Conservation (phyloP, 495 filamentous ascomycete genomes). For the Talaromyces wortmannii region DNA sequence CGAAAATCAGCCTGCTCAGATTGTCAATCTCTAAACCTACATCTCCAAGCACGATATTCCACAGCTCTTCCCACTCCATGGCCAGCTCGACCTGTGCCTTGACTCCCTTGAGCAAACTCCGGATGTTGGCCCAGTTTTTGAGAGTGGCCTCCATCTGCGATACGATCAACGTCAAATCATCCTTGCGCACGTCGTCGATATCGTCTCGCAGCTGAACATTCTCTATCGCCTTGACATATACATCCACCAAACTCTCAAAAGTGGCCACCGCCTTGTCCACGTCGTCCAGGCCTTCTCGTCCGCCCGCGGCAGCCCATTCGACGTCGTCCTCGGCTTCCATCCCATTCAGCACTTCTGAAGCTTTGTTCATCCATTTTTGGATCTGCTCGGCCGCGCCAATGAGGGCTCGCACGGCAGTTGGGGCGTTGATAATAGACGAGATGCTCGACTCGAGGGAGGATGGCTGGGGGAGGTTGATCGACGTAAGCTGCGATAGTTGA, state of each 20-base stretch:
- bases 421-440: conserved; percentile 71
- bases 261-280: conserved; percentile 79
- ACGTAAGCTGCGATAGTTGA: conserved; percentile 81
- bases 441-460: conserved; percentile 72
- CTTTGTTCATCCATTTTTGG: conserved; percentile 83
- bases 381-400: conserved; percentile 84
- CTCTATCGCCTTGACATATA: conserved; percentile 88
- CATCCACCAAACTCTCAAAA: conserved; percentile 80
- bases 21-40: conserved; percentile 87
- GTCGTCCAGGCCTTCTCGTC: conserved; percentile 80
- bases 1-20: conserved; percentile 75
- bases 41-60: conserved; percentile 88
- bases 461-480: conserved; percentile 79
- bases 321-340: conserved; percentile 93
- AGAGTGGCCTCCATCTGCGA: conserved; percentile 81
- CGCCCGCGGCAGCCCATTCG: conserved; percentile 92
- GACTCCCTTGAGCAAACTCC: conserved; percentile 62
- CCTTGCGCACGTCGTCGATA: conserved; percentile 58
- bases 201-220: conserved; percentile 76
- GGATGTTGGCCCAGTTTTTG: conserved; percentile 77
- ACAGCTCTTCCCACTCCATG: conserved; percentile 98
- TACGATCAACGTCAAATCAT: conserved; percentile 65
- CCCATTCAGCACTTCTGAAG: conserved; percentile 74
- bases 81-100: conserved; percentile 91
- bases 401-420: conserved; percentile 68